These are phyloP conservation scores for Diaporthe citriasiana DNA, from an alignment of 2,329 filamentous ascomycete species.

Conservation along the genomic window DNA sequence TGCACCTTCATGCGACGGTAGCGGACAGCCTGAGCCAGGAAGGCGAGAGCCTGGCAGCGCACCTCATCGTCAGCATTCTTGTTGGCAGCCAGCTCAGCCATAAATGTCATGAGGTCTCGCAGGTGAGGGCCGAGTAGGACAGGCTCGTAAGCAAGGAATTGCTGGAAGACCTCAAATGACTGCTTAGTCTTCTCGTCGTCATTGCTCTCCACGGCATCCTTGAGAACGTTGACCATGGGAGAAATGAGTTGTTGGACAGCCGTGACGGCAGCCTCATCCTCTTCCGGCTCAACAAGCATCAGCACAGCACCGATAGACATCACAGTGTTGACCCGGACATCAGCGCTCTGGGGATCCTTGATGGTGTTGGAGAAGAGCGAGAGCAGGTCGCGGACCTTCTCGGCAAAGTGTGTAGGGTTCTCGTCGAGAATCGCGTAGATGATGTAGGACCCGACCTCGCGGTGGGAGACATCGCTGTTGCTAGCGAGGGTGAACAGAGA, in stretches of 20 bases:
- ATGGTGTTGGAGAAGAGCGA: slow-evolving; percentile 89
- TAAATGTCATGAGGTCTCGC: slow-evolving; percentile 91
- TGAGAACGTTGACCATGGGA: slow-evolving; percentile 89
- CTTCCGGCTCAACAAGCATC: slow-evolving; percentile 88
- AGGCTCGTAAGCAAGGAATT: slow-evolving; percentile 90
- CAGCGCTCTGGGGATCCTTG: slow-evolving; percentile 88
- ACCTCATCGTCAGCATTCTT: slow-evolving; percentile 85
- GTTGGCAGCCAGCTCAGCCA: slow-evolving; percentile 88
- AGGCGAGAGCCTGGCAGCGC: slow-evolving; percentile 89
- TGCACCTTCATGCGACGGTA: slow-evolving; percentile 98
- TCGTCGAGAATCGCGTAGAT: slow-evolving; percentile 93
- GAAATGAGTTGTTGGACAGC: slow-evolving; percentile 86
- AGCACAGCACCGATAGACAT: slow-evolving; percentile 90
- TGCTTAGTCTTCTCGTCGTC: slow-evolving; percentile 92
- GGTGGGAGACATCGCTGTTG: slow-evolving; percentile 80
- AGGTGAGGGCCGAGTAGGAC: slow-evolving; percentile 88
- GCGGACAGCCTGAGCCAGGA: slow-evolving; percentile 91
- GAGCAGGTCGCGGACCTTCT: slow-evolving; percentile 85
- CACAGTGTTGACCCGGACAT: slow-evolving; percentile 95
- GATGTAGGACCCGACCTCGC: slow-evolving; percentile 93
- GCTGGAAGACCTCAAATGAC: slow-evolving; percentile 97
- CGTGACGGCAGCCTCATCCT: slow-evolving; percentile 80
- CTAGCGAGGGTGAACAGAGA: slow-evolving; percentile 84
- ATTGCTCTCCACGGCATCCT: slow-evolving; percentile 81
- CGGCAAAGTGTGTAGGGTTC: slow-evolving; percentile 85